These are phyloP conservation scores for Tinospora cordifolia DNA, from an alignment of 164 flowering plant species.

Conservation along the genomic window DNA sequence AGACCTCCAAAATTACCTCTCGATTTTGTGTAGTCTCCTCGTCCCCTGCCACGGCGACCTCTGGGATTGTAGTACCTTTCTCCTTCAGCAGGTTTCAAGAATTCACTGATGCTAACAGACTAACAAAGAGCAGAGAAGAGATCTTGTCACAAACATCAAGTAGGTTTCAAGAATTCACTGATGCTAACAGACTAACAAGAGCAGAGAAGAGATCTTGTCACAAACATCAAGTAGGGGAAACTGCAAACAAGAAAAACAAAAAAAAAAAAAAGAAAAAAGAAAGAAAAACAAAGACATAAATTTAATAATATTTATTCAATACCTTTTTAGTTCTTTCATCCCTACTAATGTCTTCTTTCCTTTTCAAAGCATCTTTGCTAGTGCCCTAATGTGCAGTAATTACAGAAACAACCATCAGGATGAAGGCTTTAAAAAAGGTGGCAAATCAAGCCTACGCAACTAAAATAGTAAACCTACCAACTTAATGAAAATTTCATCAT, in stretches of 20 bases:
- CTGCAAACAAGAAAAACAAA: not conserved
- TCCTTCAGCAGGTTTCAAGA: constrained; percentile 16
- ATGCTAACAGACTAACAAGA: constrained; percentile 13
- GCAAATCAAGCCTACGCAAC: not conserved
- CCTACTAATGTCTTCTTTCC: constrained; percentile 21
- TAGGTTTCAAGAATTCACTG: constrained; percentile 14
- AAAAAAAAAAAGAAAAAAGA: not conserved
- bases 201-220: not conserved
- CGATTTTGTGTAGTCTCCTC: not conserved
- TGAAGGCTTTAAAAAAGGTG: not conserved
- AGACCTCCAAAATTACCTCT: not conserved
- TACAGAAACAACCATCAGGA: not conserved
- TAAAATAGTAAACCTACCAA: constrained; percentile 26
- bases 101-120: constrained; percentile 15
- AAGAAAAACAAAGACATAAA: not conserved
- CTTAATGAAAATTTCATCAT: constrained; percentile 40
- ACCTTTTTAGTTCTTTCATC: constrained; percentile 41
- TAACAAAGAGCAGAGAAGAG: not conserved
- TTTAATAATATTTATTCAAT: not conserved
- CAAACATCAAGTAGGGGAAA: not conserved
- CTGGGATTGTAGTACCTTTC: not conserved
- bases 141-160: constrained; percentile 1
- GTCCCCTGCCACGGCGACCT: constrained; percentile 5
- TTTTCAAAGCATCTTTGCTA: constrained; percentile 27
- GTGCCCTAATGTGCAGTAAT: constrained; percentile 23